These are phyloP conservation scores for Penicillium verhagenii DNA, from an alignment of 495 filamentous ascomycete genomes.

Conservation along the genomic window DNA sequence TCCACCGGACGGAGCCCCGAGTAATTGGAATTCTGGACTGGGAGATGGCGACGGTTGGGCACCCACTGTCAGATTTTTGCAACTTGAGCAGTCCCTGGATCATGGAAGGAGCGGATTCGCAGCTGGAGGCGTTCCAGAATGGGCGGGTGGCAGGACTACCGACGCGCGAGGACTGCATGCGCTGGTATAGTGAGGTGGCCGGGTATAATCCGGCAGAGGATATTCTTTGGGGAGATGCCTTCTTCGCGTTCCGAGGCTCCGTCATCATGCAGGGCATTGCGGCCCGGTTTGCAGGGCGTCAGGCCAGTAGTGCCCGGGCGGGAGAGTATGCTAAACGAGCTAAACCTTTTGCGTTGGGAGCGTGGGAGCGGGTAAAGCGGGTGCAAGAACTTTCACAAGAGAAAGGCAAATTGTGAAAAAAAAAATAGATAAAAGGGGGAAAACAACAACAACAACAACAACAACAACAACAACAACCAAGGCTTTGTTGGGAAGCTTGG, in stretches of 20 bases:
- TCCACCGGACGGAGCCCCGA: slow-evolving; percentile 79
- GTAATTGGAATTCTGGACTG: slow-evolving; percentile 96
- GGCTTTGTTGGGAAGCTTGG: no score
- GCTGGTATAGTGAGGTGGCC: slow-evolving; percentile 73
- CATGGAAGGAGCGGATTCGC: slow-evolving; percentile 44
- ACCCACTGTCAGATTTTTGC: slow-evolving; percentile 84
- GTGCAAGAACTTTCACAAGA: slow-evolving; percentile 32
- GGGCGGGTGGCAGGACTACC: slow-evolving; percentile 72
- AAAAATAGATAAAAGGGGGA: no score
- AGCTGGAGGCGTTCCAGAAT: slow-evolving; percentile 54
- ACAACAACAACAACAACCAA: no score
- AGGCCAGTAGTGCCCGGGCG: slow-evolving; percentile 87
- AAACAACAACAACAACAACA: no score
- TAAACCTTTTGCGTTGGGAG: slow-evolving; percentile 64
- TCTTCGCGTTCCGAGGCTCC: slow-evolving; percentile 65
- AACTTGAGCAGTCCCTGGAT: slow-evolving; percentile 74
- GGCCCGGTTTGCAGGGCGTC: slow-evolving; percentile 75
- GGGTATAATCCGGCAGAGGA: slow-evolving; percentile 64
- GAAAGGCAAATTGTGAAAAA: slow-evolving; percentile 51
- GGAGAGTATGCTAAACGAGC: slow-evolving; percentile 65
- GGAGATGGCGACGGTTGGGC: slow-evolving; percentile 96
- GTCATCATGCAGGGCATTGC: slow-evolving; percentile 95
- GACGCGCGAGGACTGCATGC: slow-evolving; percentile 61
- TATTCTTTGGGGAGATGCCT: slow-evolving; percentile 59
- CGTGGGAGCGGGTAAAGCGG: slow-evolving; percentile 66